phyloP scores from a whole-genome alignment of 192 early-diverging fungal species.

The Gryganskiella cystojenkinii region DNA sequence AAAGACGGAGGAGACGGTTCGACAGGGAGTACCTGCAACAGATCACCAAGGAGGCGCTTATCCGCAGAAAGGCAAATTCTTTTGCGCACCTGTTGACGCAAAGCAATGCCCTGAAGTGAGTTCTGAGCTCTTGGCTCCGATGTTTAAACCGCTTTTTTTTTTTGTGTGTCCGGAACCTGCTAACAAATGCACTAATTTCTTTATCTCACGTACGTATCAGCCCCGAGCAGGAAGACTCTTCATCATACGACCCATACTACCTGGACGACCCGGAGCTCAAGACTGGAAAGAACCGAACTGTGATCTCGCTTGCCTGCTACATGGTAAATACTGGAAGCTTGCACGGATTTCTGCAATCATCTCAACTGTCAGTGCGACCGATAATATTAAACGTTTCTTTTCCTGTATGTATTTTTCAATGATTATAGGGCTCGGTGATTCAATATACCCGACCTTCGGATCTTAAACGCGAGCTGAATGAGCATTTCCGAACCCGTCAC shows the following conservation, averaged over 20 bases:
- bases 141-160: background rate
- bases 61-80: conserved; percentile 55
- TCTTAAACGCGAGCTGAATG: conserved; percentile 89
- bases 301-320: conserved; percentile 83
- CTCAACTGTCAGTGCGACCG: no score
- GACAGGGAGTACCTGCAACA: conserved; percentile 50
- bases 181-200: background rate
- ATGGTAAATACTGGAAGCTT: conserved; percentile 62
- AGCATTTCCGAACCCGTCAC: conserved; percentile 83
- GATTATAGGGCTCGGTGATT: conserved; percentile 78
- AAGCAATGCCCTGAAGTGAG: conserved; percentile 63
- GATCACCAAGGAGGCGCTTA: conserved; percentile 52
- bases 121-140: background rate
- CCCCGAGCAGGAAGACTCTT: conserved; percentile 42
- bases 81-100: conserved; percentile 64
- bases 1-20: conserved; percentile 30
- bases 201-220: background rate
- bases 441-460: conserved; percentile 85
- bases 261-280: conserved; percentile 91
- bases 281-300: conserved; percentile 77
- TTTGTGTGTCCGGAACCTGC: background rate
- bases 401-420: no score
- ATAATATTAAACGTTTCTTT: no score
- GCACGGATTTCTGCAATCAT: background rate
- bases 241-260: conserved; percentile 81